Percentiles rank a stretch among this genome's conserved stretches.
phyloP scores from a whole-genome alignment of 306 rosid species.

The Cucumis cinereus region DNA sequence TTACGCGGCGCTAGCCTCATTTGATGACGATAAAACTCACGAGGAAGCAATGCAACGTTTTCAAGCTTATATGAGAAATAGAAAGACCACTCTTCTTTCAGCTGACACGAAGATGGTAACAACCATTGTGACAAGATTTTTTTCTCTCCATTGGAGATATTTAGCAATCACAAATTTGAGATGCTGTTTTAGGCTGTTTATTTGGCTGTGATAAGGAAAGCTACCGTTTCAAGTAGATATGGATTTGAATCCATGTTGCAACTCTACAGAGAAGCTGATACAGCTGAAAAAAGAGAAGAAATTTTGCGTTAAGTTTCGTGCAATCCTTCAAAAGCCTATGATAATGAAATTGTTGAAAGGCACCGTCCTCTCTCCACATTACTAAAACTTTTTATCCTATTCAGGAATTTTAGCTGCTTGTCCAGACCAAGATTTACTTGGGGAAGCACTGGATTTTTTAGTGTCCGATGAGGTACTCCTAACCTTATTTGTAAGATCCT shows the following conservation, averaged over 20 bases:
- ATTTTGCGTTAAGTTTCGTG: constrained; percentile 24
- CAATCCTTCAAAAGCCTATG: not conserved
- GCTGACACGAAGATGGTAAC: constrained; percentile 39
- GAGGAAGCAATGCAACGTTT: constrained; percentile 40
- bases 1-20: constrained; percentile 30
- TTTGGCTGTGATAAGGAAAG: constrained; percentile 40
- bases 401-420: constrained; percentile 43
- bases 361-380: not conserved
- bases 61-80: constrained; percentile 25
- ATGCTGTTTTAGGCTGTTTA: constrained; percentile 31
- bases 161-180: not conserved
- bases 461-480: constrained; percentile 34
- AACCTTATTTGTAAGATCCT: not conserved
- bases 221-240: constrained; percentile 19
- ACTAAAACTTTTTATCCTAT: not conserved
- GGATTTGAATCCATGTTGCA: constrained; percentile 35
- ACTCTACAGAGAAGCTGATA: constrained; percentile 27
- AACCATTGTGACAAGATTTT: not conserved
- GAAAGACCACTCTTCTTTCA: constrained; percentile 34
- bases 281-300: constrained; percentile 34
- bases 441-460: constrained; percentile 36
- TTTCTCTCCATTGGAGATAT: not conserved
- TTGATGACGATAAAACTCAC: constrained; percentile 38
- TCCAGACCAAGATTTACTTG: constrained; percentile 34
- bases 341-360: not conserved